Percentiles rank a stretch among this genome's conserved stretches.
Conservation (phyloP, 805 yeast genomes). For the Hanseniaspora singularis region DNA sequence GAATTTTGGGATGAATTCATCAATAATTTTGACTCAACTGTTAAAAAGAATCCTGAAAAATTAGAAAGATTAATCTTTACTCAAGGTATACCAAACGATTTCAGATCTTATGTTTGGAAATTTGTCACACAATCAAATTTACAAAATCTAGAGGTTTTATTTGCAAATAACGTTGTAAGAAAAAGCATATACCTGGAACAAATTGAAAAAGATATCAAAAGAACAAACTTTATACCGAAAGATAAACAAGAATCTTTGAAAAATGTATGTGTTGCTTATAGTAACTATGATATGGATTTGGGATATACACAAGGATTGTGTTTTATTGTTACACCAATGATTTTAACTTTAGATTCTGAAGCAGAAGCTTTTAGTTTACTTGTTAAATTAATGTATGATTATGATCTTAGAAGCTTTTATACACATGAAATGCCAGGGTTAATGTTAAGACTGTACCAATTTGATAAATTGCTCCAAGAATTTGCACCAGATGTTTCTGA, state of each 20-base stretch:
- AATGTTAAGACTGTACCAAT: constrained; percentile 73
- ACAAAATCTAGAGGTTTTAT: constrained; percentile 31
- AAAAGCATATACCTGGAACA: constrained; percentile 58
- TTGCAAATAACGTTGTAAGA: constrained; percentile 35
- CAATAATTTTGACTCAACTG: constrained; percentile 59
- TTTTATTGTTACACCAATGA: constrained; percentile 72
- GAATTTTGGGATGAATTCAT: constrained; percentile 80
- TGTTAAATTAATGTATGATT: constrained; percentile 71
- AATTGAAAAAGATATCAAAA: constrained; percentile 67
- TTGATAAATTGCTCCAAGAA: constrained; percentile 77
- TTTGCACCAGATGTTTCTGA: constrained; percentile 55
- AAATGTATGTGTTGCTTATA: constrained; percentile 70
- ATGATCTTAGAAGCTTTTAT: constrained; percentile 66
- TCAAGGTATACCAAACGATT: constrained; percentile 70
- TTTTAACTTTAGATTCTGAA: constrained; percentile 56
- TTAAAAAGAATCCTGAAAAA: constrained; percentile 46
- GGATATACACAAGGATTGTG: constrained; percentile 99
- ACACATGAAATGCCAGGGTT: constrained; percentile 90
- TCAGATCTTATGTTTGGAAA: constrained; percentile 90
- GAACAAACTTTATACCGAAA: constrained; percentile 68
- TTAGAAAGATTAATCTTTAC: constrained; percentile 47
- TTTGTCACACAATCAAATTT: constrained; percentile 69
- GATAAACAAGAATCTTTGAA: constrained; percentile 54
- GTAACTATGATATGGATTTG: constrained; percentile 78
- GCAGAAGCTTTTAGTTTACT: constrained; percentile 75